Evolutionary conservation across 2,329 filamentous ascomycete genomes (phyloP), one percentile per base, ranked within the genome.

Genomic region (Emergomyces pasteurianus): DNA sequence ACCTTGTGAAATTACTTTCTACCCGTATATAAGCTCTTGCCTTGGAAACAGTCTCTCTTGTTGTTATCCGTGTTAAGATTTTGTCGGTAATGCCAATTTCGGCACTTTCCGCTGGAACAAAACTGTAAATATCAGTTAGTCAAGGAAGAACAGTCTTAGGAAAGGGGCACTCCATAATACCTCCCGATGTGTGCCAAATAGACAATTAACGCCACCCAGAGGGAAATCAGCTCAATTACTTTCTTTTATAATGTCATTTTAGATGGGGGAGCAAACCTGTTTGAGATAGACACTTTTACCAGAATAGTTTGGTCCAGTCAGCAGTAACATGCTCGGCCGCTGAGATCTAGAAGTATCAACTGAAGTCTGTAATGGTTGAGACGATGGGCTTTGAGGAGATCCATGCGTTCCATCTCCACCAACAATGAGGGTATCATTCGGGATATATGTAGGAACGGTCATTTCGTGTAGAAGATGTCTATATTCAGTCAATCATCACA

Each of bases 241-340:
- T 16, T 28, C 23, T 10, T 43, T 31, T 38, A 4, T 56, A 10
- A 18, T 60, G 49, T 21, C 21, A 42, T 28, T 43, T 21, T n/a
- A n/a, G 36, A 10, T 28, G 16, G 4, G 16, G 4, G 10, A 18
- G n/a, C 63, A 64, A 61, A 71, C 73, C 72, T 99, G 92, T 73
- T 95, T 99, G 70, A 97, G 81, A 73, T 96, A 97, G 0, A 97
- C 84, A 67, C 91, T 97, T 73, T 99, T 99, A 0, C 94, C 94
- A 0, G 94, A 97, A 71, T 94, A 95, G 67, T 99, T 99, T 4
- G 94, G 92, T 0, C 94, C 94, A 0, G 94, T 97, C 67, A 99
- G 74, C 6, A 96, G 77, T 14, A 96, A 72, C 75, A 90, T 87
- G 65, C 83, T 90, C 14, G 88, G 85, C 2, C 70, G 70, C 10